Base-by-base conservation (phyloP, 169 alveolate species). In the Plasmodium gallinaceum region DNA sequence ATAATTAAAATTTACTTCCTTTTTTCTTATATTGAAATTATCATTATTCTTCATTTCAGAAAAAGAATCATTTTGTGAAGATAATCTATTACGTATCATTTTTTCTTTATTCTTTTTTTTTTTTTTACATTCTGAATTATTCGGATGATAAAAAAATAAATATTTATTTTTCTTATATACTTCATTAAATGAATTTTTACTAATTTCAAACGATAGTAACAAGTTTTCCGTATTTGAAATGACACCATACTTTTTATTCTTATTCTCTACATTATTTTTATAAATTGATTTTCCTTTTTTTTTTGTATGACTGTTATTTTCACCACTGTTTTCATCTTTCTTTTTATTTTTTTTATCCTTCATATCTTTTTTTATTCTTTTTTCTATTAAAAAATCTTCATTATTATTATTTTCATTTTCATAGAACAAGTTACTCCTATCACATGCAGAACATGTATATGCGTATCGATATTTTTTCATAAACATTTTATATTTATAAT, bases 141-240 rank as follows among this genome's bases (percentile, higher is more conserved):
- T 12, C 7, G 22, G 7, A 18, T 54, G 1, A 18, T 54, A 7
- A 12, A 54, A 22, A 54, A 54, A 54, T 18, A 22, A 22, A 61
- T 61, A 7, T 66, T 74, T 74, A 12, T 42, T 74, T 42, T 66
- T 74, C 8, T 43, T 39, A 66, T 74, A 74, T 74, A 74, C 37
- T 32, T 74, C 74, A 45, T 74, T 62, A 48, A 74, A 74, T 18
- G 32, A 18, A 0, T 45, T 45, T 45, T 74, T 57, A 20, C 74
- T 74, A 51, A 74, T 74, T 60, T 74, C 24, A 16, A 74, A 42
- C 7, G 74, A 58, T 48, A 74, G 51, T 0, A n/a, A 51, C 3
- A 16, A 16, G 5, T 57, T 57, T 57, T 57, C 39, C 8, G 2
- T 16, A 58, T 51, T 57, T 45, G 69, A 58, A 5, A 22, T 14